phyloP scores from a whole-genome alignment of 176 grass and related monocot genomes.

The Rhynchospora pubera region DNA sequence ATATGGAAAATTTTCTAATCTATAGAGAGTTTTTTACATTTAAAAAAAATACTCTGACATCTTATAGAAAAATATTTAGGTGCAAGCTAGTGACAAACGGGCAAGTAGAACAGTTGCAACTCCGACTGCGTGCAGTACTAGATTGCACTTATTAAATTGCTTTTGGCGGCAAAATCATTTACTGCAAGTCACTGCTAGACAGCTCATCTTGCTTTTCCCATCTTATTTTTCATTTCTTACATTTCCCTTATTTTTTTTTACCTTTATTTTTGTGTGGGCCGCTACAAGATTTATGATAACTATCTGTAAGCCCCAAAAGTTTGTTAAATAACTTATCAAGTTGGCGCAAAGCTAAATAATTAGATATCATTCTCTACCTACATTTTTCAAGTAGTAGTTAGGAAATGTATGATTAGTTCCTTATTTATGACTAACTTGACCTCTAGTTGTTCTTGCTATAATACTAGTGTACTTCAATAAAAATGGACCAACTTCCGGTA shows the following conservation, averaged over 20 bases:
- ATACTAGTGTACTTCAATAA: neutral
- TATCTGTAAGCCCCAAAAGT: neutral
- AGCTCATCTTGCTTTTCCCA: neutral
- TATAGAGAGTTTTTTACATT: neutral
- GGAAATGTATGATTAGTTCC: slow-evolving; percentile 3
- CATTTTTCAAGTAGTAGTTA: neutral
- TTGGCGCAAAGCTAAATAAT: slow-evolving; percentile 19
- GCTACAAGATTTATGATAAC: slow-evolving; percentile 7
- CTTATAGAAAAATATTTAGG: neutral
- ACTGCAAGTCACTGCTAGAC: slow-evolving; percentile 19
- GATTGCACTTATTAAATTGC: slow-evolving; percentile 36
- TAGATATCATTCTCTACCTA: neutral
- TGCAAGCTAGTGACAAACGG: neutral
- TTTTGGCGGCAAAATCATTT: slow-evolving; percentile 40
- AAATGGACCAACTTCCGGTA: neutral
- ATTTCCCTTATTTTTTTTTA: neutral
- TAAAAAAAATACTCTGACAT: neutral
- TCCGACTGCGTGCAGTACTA: slow-evolving; percentile 24
- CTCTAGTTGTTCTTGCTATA: neutral
- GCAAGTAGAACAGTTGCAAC: slow-evolving; percentile 29
- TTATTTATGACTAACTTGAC: neutral
- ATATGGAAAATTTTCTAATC: neutral
- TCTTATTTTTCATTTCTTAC: neutral
- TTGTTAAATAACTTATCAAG: neutral
- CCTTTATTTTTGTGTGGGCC: neutral